Evolutionary conservation across 2,329 filamentous ascomycete genomes (phyloP).

Genomic region (Fusarium pseudoanthophilum): DNA sequence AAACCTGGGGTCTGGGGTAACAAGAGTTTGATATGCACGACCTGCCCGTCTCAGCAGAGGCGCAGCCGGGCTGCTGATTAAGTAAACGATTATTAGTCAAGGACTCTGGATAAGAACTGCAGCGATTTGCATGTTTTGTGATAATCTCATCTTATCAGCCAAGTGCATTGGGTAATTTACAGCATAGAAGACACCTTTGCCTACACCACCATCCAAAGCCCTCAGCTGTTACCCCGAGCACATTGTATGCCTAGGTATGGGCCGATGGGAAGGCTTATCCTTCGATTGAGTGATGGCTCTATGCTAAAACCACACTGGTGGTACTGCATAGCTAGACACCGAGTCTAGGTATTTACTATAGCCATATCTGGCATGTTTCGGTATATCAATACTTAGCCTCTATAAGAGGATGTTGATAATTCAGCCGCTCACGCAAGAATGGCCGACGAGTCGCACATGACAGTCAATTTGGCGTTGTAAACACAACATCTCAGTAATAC

Average conservation of each 20-base stretch:
- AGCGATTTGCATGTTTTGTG: background rate
- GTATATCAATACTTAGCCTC: background rate
- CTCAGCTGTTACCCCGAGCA: background rate
- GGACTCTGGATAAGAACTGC: background rate
- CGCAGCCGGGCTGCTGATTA: constrained; percentile 23
- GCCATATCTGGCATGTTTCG: background rate
- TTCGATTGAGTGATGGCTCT: background rate
- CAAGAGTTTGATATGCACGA: constrained; percentile 11
- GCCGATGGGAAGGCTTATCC: background rate
- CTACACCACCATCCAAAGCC: background rate
- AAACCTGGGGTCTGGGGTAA: constrained; percentile 37
- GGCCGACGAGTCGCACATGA: constrained; percentile 10
- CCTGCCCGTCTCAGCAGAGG: constrained; percentile 18
- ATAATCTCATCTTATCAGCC: background rate
- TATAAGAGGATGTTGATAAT: background rate
- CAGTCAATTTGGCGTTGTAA: constrained; percentile 4
- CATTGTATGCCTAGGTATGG: background rate
- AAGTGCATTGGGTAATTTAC: background rate
- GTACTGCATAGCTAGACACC: background rate
- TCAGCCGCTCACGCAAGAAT: background rate
- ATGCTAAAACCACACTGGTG: background rate
- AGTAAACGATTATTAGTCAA: constrained; percentile 7
- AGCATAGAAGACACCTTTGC: constrained; percentile 15
- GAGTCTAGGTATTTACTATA: background rate
- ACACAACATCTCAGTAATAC: background rate